phyloP scores from a whole-genome alignment of 129 eudicot genomes.

The Glebionis coronaria region DNA sequence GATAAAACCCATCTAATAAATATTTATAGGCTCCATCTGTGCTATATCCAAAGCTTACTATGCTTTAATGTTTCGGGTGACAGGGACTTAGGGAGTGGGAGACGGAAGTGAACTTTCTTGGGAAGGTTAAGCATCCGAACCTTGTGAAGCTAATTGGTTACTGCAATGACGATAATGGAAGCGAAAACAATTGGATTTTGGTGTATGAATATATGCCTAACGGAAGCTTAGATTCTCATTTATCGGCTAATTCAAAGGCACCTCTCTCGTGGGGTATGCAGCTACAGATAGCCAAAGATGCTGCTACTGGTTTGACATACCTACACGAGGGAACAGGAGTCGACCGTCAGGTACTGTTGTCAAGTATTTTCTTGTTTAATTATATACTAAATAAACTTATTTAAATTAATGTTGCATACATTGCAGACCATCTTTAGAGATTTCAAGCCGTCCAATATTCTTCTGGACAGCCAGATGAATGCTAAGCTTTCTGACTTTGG shows the following conservation, averaged over 20 bases:
- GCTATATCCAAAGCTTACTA: neutral
- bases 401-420: neutral
- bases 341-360: constrained; percentile 17
- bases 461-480: constrained; percentile 71
- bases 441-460: constrained; percentile 88
- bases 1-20: no score
- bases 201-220: constrained; percentile 84
- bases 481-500: constrained; percentile 94
- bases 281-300: constrained; percentile 69
- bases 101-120: constrained; percentile 83
- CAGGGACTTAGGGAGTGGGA: constrained; percentile 89
- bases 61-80: constrained; percentile 17
- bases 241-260: constrained; percentile 37
- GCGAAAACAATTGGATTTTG: constrained; percentile 72
- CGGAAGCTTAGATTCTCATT: constrained; percentile 73
- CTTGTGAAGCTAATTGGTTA: constrained; percentile 80
- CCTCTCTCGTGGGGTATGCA: constrained; percentile 73
- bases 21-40: neutral
- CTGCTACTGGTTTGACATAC: constrained; percentile 76
- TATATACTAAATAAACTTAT: neutral
- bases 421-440: constrained; percentile 79
- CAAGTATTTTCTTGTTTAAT: neutral
- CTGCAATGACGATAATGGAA: constrained; percentile 79
- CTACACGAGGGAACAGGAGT: constrained; percentile 65
- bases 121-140: constrained; percentile 67